phyloP scores from a whole-genome alignment of 148 eudicot genomes.

The Vaccinium darrowii region DNA sequence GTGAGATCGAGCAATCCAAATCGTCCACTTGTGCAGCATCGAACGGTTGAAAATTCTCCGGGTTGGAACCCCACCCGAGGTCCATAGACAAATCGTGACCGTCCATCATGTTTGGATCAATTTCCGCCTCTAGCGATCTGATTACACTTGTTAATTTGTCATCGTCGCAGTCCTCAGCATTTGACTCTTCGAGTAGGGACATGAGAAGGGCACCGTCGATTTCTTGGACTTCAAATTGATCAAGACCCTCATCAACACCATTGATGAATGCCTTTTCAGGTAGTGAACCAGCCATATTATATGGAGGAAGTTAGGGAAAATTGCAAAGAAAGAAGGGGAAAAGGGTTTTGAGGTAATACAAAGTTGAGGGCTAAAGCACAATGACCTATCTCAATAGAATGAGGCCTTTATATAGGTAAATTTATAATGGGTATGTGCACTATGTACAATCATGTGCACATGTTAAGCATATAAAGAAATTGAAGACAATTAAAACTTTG shows the following conservation, averaged over 20 bases:
- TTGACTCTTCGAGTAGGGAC: conserved; percentile 35
- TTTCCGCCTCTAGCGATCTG: conserved; percentile 17
- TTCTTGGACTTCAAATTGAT: conserved; percentile 22
- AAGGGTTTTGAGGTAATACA: background rate
- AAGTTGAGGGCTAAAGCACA: background rate
- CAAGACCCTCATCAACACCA: background rate
- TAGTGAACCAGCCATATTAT: conserved; percentile 17
- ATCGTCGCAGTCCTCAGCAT: conserved; percentile 22
- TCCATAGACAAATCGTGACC: background rate
- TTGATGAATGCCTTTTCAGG: conserved; percentile 8
- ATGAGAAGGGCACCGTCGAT: conserved; percentile 24
- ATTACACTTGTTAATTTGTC: conserved; percentile 34
- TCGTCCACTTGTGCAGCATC: background rate
- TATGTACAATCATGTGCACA: background rate
- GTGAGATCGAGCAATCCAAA: conserved; percentile 1
- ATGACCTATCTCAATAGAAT: background rate
- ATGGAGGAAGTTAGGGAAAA: background rate
- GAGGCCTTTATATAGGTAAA: background rate
- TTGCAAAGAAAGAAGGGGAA: background rate
- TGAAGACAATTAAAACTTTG: background rate
- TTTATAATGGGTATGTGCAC: background rate
- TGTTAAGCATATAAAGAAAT: background rate
- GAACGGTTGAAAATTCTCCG: background rate
- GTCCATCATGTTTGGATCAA: background rate
- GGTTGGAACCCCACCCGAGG: background rate